phyloP scores from a whole-genome alignment of 208 protist genomes.

The Angomonas deanei region DNA sequence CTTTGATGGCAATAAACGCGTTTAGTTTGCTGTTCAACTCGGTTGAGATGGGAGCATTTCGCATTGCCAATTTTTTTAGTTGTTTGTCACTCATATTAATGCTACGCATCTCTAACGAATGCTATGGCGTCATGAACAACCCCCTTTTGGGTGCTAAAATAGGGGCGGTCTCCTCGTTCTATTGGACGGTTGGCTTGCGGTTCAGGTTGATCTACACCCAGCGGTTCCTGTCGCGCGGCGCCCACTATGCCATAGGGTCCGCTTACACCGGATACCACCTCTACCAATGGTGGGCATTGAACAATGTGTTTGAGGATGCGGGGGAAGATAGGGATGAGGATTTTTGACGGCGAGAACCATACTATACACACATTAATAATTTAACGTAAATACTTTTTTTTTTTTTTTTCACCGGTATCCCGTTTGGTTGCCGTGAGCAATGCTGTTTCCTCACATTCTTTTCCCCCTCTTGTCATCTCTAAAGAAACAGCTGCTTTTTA shows the following conservation, averaged over 20 bases:
- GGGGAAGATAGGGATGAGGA: constrained; percentile 52
- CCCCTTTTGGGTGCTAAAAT: constrained; percentile 49
- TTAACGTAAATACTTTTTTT: not conserved
- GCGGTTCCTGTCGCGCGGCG: constrained; percentile 50
- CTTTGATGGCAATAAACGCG: constrained; percentile 52
- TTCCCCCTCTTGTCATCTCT: not conserved
- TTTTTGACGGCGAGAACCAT: not conserved
- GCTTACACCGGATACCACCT: constrained; percentile 65
- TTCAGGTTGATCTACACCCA: constrained; percentile 51
- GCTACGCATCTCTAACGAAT: constrained; percentile 49
- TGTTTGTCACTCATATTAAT: constrained; percentile 42
- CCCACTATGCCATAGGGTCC: constrained; percentile 60
- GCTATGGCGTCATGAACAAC: constrained; percentile 21
- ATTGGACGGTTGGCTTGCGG: constrained; percentile 49
- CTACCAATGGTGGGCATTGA: constrained; percentile 28
- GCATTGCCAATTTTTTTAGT: constrained; percentile 54
- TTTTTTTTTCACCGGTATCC: not conserved
- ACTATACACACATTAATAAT: not conserved
- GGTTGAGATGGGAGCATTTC: constrained; percentile 48
- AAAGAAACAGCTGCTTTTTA: not conserved
- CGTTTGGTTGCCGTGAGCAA: too few species aligned
- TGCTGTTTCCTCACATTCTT: constrained; percentile 1
- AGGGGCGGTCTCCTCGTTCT: constrained; percentile 33
- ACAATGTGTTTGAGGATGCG: constrained; percentile 66
- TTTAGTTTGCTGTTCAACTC: constrained; percentile 66